Evolutionary conservation across 108 stramenopile species (phyloP), one percentile per base, ranked within the genome.

Genomic region (Asterionellopsis glacialis): DNA sequence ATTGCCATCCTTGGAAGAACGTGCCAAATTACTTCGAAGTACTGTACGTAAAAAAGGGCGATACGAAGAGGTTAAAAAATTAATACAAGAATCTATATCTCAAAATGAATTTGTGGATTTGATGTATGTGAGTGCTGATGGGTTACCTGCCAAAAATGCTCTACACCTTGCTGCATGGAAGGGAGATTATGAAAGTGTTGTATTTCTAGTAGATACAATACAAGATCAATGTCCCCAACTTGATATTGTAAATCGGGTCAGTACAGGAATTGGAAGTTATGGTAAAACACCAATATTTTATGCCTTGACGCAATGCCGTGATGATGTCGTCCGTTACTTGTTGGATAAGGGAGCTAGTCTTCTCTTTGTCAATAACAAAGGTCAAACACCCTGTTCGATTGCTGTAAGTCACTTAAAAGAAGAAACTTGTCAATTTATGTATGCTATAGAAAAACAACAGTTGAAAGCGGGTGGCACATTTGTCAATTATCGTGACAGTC

Each of bases 231-330:
- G 48, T 14, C 41, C 55, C 23, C 5, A 33, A 33, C 7, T 33
- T 2, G 33, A 33, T 33, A 5, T 33, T 5, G 49, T 90, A 27
- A 76, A 93, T 23, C 54, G 41, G 18, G 72, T 84, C 57, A 63
- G 81, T 3, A 77, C 57, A n/a, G 69, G 76, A 18, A 45, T 39
- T 42, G 71, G 68, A 57, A 79, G 70, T 44, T 93, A 90, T 62
- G 92, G 92, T 28, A 93, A 93, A 57, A 90, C 78, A 47, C 73
- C 92, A 26, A 79, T 93, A 11, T 93, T 90, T 62, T 93, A 79
- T 69, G 85, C 92, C 11, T 40, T 72, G 6, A 93, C 92, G 6
- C 77, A 82, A 54, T 70, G 57, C 56, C 77, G 92, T 49, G 61
- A 57, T 44, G 83, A 86, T 23, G 76, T 86, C 11, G 77, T 87